Percentiles rank a stretch among this genome's conserved stretches.
Conservation (phyloP, 371 early-diverging fungal species). For the Coemansia sp. region DNA sequence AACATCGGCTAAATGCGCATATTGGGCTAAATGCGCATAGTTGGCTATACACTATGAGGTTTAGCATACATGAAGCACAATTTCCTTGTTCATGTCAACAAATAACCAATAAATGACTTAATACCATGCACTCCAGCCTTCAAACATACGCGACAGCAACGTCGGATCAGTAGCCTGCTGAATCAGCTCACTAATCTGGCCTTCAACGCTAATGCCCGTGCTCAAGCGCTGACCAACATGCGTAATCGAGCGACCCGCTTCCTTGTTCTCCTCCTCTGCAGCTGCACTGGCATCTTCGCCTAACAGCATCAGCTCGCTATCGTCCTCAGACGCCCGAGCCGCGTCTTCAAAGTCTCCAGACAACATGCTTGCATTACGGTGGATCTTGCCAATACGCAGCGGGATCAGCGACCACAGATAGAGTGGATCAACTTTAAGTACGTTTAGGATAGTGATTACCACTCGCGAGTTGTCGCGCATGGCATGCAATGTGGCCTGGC, state of each 20-base stretch:
- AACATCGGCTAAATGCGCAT: too few relatives aligned
- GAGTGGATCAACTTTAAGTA: slow-evolving; percentile 94
- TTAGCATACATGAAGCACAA: background rate
- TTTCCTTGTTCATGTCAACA: background rate
- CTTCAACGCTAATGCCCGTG: slow-evolving; percentile 56
- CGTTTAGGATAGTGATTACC: slow-evolving; percentile 81
- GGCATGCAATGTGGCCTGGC: slow-evolving; percentile 72
- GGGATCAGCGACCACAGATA: slow-evolving; percentile 63
- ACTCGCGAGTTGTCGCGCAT: slow-evolving; percentile 77
- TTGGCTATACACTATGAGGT: too few relatives aligned
- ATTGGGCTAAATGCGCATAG: too few relatives aligned
- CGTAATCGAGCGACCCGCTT: slow-evolving; percentile 65
- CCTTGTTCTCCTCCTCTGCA: slow-evolving; percentile 53
- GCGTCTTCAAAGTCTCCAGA: slow-evolving; percentile 11
- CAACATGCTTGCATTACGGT: slow-evolving; percentile 30
- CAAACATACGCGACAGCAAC: slow-evolving; percentile 59
- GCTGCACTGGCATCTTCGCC: slow-evolving; percentile 10
- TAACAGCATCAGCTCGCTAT: background rate
- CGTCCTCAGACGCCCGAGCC: slow-evolving; percentile 15
- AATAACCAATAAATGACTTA: background rate
- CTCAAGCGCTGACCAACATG: slow-evolving; percentile 57
- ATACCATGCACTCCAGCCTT: slow-evolving; percentile 59
- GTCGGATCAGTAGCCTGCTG: slow-evolving; percentile 55
- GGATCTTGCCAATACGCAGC: slow-evolving; percentile 39
- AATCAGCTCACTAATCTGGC: slow-evolving; percentile 64